These are phyloP conservation scores for Warburgia ugandensis DNA, from an alignment of 164 flowering plant species.

Conservation along the genomic window DNA sequence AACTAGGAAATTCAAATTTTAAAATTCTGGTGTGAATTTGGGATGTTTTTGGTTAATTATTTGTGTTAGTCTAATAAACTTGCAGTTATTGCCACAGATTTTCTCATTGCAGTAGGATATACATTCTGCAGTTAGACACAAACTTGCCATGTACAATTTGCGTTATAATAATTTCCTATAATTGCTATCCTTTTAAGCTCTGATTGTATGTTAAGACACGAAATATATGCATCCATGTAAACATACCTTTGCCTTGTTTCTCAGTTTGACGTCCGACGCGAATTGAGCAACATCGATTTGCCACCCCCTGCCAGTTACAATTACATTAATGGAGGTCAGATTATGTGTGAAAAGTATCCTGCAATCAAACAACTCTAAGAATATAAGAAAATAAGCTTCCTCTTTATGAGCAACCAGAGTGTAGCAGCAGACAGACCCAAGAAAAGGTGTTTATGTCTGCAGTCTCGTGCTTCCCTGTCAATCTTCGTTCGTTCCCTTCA, in stretches of 20 bases:
- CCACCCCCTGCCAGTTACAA: slow-evolving; percentile 67
- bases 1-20: no score
- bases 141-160: no score
- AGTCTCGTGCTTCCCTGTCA: slow-evolving; percentile 97
- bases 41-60: no score
- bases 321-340: not conserved
- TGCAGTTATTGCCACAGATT: no score
- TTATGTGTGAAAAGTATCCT: not conserved
- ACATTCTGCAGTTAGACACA: no score
- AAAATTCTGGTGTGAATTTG: no score
- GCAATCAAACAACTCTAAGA: not conserved
- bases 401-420: no score
- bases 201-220: not conserved
- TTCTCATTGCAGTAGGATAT: no score
- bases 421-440: slow-evolving; percentile 52
- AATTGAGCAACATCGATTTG: slow-evolving; percentile 93
- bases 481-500: slow-evolving; percentile 97
- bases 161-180: no score
- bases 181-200: not conserved
- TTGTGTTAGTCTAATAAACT: no score
- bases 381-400: no score
- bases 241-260: slow-evolving; percentile 77
- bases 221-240: not conserved
- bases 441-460: slow-evolving; percentile 82
- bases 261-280: slow-evolving; percentile 98